Base-by-base conservation (phyloP, 2,329 filamentous ascomycete genomes). In the Orbilia ellipsospora region DNA sequence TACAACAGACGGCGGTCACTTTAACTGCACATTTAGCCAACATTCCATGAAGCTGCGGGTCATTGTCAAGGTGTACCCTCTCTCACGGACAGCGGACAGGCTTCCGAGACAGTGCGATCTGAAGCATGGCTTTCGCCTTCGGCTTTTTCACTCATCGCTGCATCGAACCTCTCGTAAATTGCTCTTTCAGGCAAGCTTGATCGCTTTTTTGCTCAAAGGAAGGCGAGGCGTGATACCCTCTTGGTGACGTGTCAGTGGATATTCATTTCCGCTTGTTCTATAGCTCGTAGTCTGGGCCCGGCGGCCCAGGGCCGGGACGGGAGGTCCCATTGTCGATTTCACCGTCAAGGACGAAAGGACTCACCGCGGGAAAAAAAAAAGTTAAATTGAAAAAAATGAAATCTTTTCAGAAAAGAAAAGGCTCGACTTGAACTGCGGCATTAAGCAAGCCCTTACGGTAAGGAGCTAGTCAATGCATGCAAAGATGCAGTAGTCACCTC, bases 241-340 rank as follows among this genome's bases (percentile, higher is more conserved):
- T 69, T 75, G 72, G 72, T 75, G 72, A 75, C 72, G 72, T 75
- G 72, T 75, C 72, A 75, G 72, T 75, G 72, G 72, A 69, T 75
- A 75, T 69, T 69, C 59, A 59, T 64, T 59, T 55, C 72, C 54
- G 64, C 69, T 75, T 75, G 72, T 57, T 75, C 64, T 64, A 75
- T 63, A 59, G 57, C 56, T 74, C 13, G 44, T 48, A 18, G 57
- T 55, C 64, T 40, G 72, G 59, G 59, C 64, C 72, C 64, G 31
- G 72, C 59, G 59, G 31, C 64, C 72, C 72, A 75, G 72, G 56
- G 57, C 10, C 15, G 13, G 55, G 70, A 64, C 64, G 64, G 64
- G 64, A 65, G 50, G 61, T 66, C 48, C 55, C 61, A 65, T 61
- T 69, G 23, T 74, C 63, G 63, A 56, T 55, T 44, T 40, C 31